phyloP scores from a whole-genome alignment of 768 basidiomycete genomes.

The Solioccasus polychromus region DNA sequence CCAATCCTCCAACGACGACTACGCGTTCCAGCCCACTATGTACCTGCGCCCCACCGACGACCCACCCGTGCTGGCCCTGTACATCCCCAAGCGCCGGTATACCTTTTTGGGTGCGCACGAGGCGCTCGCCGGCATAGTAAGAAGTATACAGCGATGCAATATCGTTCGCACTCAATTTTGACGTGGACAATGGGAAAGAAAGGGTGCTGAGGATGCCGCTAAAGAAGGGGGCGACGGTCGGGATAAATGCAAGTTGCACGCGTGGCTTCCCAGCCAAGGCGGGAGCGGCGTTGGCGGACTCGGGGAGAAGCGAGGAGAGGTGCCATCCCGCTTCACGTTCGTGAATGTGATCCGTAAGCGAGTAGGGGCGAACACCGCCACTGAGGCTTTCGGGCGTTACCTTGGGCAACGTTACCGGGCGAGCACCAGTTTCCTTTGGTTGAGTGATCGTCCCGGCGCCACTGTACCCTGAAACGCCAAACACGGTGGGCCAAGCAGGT shows the following conservation, averaged over 20 bases:
- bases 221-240: constrained; percentile 90
- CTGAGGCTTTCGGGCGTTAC: constrained; percentile 71
- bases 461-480: constrained; percentile 92
- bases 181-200: constrained; percentile 70
- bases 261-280: constrained; percentile 6
- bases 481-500: constrained; percentile 72
- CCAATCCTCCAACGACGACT: constrained; percentile 93
- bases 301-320: constrained; percentile 58
- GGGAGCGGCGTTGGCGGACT: not conserved
- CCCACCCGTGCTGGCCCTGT: constrained; percentile 84
- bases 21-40: constrained; percentile 86
- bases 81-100: constrained; percentile 76
- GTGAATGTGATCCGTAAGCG: constrained; percentile 97
- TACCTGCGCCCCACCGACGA: constrained; percentile 90
- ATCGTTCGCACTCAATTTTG: constrained; percentile 64
- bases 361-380: constrained; percentile 79
- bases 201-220: constrained; percentile 90
- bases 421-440: constrained; percentile 55
- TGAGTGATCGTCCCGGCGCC: constrained; percentile 88
- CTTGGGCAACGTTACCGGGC: constrained; percentile 77
- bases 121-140: constrained; percentile 70
- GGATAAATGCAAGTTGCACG: constrained; percentile 79
- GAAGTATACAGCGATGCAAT: constrained; percentile 71
- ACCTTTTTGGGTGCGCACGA: constrained; percentile 64
- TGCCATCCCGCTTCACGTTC: constrained; percentile 92